Percentiles rank a stretch among this genome's conserved stretches.
Evolutionary conservation across 495 filamentous ascomycete genomes (phyloP).

Genomic region (Xylaria acuta): DNA sequence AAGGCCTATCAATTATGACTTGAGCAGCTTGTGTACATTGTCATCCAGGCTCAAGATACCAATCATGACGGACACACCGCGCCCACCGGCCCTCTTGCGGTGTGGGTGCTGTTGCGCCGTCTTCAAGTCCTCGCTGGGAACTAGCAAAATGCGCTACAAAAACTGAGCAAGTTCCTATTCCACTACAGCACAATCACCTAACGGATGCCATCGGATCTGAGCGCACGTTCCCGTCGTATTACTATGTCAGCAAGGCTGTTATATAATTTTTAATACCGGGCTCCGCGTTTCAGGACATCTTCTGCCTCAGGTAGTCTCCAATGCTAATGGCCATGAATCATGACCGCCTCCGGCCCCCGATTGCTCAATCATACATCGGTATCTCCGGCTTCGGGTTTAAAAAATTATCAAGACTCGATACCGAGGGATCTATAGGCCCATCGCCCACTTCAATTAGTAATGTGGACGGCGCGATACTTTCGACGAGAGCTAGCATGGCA

Average conservation of each 20-base stretch:
- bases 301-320: not conserved
- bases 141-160: not conserved
- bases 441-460: not conserved
- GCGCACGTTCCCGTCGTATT: not conserved
- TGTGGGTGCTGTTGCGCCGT: not conserved
- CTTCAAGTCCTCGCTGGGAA: not conserved
- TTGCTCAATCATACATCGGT: not conserved
- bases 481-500: not conserved
- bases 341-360: not conserved
- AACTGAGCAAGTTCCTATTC: not conserved
- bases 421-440: not conserved
- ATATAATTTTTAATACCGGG: not conserved
- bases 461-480: not conserved
- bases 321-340: too few species aligned
- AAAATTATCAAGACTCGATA: not conserved
- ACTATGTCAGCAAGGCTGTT: not conserved
- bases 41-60: not conserved
- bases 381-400: conserved; percentile 4
- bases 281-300: conserved; percentile 5
- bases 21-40: not conserved
- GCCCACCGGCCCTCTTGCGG: not conserved
- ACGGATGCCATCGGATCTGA: not conserved
- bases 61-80: not conserved
- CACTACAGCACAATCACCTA: not conserved
- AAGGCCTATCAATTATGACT: not conserved